phyloP scores from a whole-genome alignment of 768 basidiomycete genomes.

The Hericium erinaceus region DNA sequence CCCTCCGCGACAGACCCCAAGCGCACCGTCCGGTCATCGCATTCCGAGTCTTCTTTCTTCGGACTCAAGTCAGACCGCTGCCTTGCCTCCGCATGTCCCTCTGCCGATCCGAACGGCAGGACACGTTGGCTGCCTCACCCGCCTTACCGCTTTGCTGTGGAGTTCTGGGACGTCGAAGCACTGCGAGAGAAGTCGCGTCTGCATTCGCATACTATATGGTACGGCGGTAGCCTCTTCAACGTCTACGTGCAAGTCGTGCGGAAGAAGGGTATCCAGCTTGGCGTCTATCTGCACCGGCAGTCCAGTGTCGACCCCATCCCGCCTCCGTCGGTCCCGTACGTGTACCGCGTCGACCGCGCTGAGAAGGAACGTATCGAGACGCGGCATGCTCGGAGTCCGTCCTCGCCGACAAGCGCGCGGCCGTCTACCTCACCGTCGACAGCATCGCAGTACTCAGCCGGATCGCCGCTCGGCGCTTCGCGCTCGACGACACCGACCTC shows the following conservation, averaged over 20 bases:
- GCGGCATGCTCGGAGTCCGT: background rate
- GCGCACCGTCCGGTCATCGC: slow-evolving; percentile 18
- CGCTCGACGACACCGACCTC: slow-evolving; percentile 9
- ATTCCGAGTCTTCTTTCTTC: slow-evolving; percentile 51
- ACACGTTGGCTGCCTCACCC: slow-evolving; percentile 60
- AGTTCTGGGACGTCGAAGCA: slow-evolving; percentile 80
- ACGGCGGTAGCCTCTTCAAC: slow-evolving; percentile 82
- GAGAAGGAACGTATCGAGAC: background rate
- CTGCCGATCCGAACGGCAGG: slow-evolving; percentile 34
- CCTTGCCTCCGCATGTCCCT: slow-evolving; percentile 31
- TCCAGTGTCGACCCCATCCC: slow-evolving; percentile 74
- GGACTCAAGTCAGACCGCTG: slow-evolving; percentile 44
- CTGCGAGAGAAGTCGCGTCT: slow-evolving; percentile 79
- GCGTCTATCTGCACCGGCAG: slow-evolving; percentile 85
- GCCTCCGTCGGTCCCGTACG: slow-evolving; percentile 47
- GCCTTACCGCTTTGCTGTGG: slow-evolving; percentile 79
- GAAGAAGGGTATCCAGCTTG: slow-evolving; percentile 69
- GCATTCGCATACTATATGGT: slow-evolving; percentile 83
- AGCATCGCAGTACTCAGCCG: slow-evolving; percentile 9
- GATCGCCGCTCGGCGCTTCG: slow-evolving; percentile 6
- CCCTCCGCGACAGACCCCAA: slow-evolving; percentile 16
- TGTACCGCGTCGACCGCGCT: background rate
- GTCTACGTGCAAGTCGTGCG: slow-evolving; percentile 84
- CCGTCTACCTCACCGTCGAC: background rate
- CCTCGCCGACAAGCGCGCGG: slow-evolving; percentile 1